phyloP scores from a whole-genome alignment of 2,329 filamentous ascomycete species.

The Phoma sp. region DNA sequence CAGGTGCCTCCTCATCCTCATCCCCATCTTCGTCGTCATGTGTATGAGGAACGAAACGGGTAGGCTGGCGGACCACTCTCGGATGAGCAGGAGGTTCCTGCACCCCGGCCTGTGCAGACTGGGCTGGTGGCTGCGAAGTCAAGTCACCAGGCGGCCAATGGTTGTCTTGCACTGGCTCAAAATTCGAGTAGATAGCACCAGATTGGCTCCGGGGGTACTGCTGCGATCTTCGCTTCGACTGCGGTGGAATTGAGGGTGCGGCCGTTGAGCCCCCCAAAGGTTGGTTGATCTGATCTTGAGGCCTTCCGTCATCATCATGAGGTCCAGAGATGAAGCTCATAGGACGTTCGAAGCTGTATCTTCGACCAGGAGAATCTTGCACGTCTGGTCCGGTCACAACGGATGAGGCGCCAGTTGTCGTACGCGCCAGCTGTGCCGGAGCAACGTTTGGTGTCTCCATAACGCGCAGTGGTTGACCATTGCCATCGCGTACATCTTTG shows the following conservation, averaged over 20 bases:
- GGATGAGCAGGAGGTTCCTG: conserved; percentile 6
- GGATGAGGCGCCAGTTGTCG: conserved; percentile 8
- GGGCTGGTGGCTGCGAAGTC: conserved; percentile 1
- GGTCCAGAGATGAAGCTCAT: conserved; percentile 49
- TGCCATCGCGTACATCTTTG: conserved; percentile 42
- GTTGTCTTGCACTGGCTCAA: conserved; percentile 11
- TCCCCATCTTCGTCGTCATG: background rate
- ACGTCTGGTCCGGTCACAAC: conserved; percentile 12
- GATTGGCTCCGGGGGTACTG: conserved; percentile 7
- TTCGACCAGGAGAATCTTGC: conserved; percentile 29
- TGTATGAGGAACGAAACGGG: conserved; percentile 7
- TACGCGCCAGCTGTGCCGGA: conserved; percentile 16
- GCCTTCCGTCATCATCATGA: conserved; percentile 43
- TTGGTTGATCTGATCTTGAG: conserved; percentile 47
- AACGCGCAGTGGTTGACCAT: conserved; percentile 39
- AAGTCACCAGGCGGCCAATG: conserved; percentile 13
- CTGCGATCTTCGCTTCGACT: conserved; percentile 19
- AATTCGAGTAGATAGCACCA: conserved; percentile 20
- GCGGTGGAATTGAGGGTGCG: conserved; percentile 12
- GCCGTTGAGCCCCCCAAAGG: conserved; percentile 11
- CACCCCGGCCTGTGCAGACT: too few relatives aligned
- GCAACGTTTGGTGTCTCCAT: background rate
- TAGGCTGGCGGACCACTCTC: conserved; percentile 13
- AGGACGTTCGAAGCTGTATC: conserved; percentile 44
- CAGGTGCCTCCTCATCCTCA: background rate